phyloP scores from a whole-genome alignment of 495 filamentous ascomycete genomes.

The Penicillium maclennaniae region DNA sequence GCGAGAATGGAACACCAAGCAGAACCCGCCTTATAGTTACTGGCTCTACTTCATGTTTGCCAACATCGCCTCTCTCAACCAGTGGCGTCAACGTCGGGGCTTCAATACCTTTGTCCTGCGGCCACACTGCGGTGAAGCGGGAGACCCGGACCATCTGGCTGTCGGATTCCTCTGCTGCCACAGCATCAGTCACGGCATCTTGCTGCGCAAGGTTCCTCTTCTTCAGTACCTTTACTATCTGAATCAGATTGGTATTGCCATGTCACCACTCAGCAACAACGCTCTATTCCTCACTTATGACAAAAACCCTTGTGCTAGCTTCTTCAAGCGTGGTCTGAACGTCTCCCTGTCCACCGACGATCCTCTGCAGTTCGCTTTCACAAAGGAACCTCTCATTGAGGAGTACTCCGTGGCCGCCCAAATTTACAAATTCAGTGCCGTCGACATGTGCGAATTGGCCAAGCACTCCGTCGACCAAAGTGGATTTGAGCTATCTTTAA shows the following conservation, averaged over 20 bases:
- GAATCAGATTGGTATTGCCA: conserved; percentile 96
- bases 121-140: conserved; percentile 95
- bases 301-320: conserved; percentile 90
- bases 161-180: conserved; percentile 91
- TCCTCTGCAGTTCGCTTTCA: conserved; percentile 96
- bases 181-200: conserved; percentile 92
- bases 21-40: conserved; percentile 97
- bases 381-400: conserved; percentile 95
- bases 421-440: conserved; percentile 94
- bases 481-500: conserved; percentile 85
- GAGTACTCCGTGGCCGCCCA: conserved; percentile 97
- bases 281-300: conserved; percentile 96
- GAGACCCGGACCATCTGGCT: conserved; percentile 92
- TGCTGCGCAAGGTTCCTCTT: conserved; percentile 89
- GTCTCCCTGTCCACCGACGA: conserved; percentile 96
- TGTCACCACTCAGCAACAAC: conserved; percentile 98
- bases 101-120: conserved; percentile 95
- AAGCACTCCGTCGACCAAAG: conserved; percentile 93
- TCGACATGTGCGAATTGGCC: conserved; percentile 98
- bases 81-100: conserved; percentile 81
- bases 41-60: conserved; percentile 98
- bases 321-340: conserved; percentile 91
- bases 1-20: conserved; percentile 78
- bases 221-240: conserved; percentile 97
- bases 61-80: conserved; percentile 89